These are phyloP conservation scores for Colletotrichum tropicale DNA, from an alignment of 2,329 filamentous ascomycete species.

Conservation along the genomic window DNA sequence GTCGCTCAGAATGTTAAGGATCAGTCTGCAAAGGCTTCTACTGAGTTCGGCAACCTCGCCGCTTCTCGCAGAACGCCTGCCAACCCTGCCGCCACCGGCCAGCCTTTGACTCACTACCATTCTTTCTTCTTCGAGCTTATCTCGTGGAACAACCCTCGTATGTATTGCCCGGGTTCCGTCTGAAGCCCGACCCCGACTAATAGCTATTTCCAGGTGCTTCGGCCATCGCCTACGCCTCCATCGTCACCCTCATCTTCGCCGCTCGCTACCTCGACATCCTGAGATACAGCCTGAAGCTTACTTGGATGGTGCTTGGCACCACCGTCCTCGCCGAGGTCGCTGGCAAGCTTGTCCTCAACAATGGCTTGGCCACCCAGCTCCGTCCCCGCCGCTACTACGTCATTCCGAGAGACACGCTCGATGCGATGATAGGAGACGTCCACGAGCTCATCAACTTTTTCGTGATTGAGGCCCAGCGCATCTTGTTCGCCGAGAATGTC, in stretches of 20 bases:
- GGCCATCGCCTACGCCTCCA: conserved; percentile 65
- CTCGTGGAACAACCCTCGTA: conserved; percentile 73
- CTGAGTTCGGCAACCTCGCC: conserved; percentile 63
- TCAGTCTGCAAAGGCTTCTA: conserved; percentile 57
- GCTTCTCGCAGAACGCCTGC: conserved; percentile 59
- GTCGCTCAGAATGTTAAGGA: conserved; percentile 64
- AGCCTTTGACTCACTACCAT: conserved; percentile 72
- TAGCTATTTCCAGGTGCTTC: conserved; percentile 56
- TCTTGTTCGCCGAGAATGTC: conserved; percentile 72
- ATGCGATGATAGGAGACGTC: conserved; percentile 65
- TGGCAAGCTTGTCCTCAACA: conserved; percentile 66
- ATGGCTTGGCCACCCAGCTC: conserved; percentile 68
- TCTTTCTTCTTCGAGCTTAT: conserved; percentile 73
- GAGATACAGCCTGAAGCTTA: conserved; percentile 69
- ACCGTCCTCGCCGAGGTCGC: conserved; percentile 65
- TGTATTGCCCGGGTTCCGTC: conserved; percentile 29
- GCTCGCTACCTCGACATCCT: conserved; percentile 70
- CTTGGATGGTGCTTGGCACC: conserved; percentile 65
- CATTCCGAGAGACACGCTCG: conserved; percentile 65
- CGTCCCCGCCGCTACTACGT: conserved; percentile 73
- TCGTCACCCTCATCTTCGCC: conserved; percentile 65
- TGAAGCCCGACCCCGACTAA: neutral
- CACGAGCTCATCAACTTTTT: conserved; percentile 76
- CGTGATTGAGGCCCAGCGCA: conserved; percentile 71
- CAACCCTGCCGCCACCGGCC: conserved; percentile 61